Percentiles rank a stretch among this genome's conserved stretches.
phyloP scores from a whole-genome alignment of 192 early-diverging fungal genomes.

The Entomortierella parvispora region DNA sequence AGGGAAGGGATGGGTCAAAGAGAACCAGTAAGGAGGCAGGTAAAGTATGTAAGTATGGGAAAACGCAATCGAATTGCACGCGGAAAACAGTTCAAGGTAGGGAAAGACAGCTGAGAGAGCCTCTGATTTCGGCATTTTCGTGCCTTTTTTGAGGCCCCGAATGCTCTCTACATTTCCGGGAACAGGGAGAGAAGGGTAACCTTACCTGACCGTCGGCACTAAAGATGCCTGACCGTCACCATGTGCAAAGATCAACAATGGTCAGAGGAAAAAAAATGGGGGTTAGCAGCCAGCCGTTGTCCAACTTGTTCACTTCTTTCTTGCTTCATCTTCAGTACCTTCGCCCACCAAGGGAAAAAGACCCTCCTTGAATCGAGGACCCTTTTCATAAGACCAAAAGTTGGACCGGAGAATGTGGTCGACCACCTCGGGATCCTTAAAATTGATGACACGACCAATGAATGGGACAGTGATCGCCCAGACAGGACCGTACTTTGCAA shows the following conservation, averaged over 20 bases:
- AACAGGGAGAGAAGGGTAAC: neutral
- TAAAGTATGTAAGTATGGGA: too few relatives aligned
- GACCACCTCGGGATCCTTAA: slow-evolving; percentile 28
- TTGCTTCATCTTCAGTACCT: slow-evolving; percentile 11
- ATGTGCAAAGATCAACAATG: too few relatives aligned
- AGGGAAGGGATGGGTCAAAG: neutral
- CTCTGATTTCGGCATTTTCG: too few relatives aligned
- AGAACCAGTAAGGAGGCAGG: too few relatives aligned
- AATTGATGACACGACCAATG: slow-evolving; percentile 17
- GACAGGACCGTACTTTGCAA: slow-evolving; percentile 14
- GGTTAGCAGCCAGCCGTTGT: neutral
- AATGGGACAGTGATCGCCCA: slow-evolving; percentile 20
- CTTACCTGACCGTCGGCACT: slow-evolving; percentile 35
- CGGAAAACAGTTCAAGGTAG: too few relatives aligned
- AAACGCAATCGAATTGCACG: too few relatives aligned
- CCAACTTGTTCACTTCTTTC: neutral
- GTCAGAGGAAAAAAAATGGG: neutral
- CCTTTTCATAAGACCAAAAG: slow-evolving; percentile 47
- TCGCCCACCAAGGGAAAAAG: slow-evolving; percentile 20
- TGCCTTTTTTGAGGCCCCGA: too few relatives aligned
- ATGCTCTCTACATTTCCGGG: too few relatives aligned
- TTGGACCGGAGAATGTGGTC: slow-evolving; percentile 29
- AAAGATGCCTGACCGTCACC: slow-evolving; percentile 23
- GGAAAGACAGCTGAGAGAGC: too few relatives aligned
- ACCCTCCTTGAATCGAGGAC: slow-evolving; percentile 1